Evolutionary conservation across 495 filamentous ascomycete species (phyloP).

Genomic region (Hypoxylon fragiforme): DNA sequence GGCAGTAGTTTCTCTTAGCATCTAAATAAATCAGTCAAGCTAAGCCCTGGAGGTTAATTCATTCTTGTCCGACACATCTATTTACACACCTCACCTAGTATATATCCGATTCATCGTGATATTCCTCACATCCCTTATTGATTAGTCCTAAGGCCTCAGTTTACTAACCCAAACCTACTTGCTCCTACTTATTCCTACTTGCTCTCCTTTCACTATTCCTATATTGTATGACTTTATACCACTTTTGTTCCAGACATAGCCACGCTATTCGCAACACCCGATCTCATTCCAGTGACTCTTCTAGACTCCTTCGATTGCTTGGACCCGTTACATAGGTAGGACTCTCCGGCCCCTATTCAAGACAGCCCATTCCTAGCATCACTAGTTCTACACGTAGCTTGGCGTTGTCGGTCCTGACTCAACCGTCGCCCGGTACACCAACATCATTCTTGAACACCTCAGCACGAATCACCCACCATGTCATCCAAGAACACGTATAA

Average conservation of each 20-base stretch:
- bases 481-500: constrained; percentile 9
- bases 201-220: not conserved
- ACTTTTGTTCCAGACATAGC: not conserved
- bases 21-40: too few species aligned
- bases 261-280: constrained; percentile 9
- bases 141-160: constrained; percentile 2
- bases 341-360: constrained; percentile 18
- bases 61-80: too few species aligned
- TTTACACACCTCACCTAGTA: too few species aligned
- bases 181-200: not conserved
- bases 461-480: constrained; percentile 10
- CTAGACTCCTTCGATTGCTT: constrained; percentile 25
- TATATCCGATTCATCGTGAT: constrained; percentile 4
- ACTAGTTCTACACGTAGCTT: constrained; percentile 18
- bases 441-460: constrained; percentile 31
- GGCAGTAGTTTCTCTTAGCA: too few species aligned
- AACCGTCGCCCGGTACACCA: constrained; percentile 30
- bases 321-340: constrained; percentile 30
- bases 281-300: constrained; percentile 35
- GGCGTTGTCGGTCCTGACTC: constrained; percentile 11
- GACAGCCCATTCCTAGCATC: constrained; percentile 38
- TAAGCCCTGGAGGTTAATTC: too few species aligned
- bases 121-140: constrained; percentile 3
- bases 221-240: constrained; percentile 1
- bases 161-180: not conserved